These are phyloP conservation scores for Purpureocillium takamizusanense DNA, from an alignment of 2,329 filamentous ascomycete species.

Conservation along the genomic window DNA sequence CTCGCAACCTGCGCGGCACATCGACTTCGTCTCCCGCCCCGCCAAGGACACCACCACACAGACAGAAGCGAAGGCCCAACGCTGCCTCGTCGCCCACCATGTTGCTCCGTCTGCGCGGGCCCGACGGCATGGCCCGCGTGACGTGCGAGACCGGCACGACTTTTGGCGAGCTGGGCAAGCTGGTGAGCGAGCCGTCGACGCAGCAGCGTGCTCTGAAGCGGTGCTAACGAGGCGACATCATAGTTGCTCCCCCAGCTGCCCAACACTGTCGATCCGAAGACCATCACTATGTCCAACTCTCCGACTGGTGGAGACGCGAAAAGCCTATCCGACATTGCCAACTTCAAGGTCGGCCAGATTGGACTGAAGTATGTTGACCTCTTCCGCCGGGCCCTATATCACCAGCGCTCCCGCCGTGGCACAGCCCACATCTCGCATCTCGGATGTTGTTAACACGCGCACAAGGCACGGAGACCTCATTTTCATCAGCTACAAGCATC, in stretches of 20 bases:
- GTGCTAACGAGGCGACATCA: not conserved
- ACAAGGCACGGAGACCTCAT: slow-evolving; percentile 81
- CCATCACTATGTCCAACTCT: slow-evolving; percentile 53
- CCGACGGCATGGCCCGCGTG: slow-evolving; percentile 86
- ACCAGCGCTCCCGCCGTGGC: too few species aligned
- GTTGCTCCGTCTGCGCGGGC: slow-evolving; percentile 80
- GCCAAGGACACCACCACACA: not conserved
- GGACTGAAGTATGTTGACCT: slow-evolving; percentile 43
- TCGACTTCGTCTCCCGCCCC: not conserved
- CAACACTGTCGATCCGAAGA: slow-evolving; percentile 49
- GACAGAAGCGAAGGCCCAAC: not conserved
- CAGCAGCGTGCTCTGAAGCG: not conserved
- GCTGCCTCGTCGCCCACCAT: slow-evolving; percentile 38
- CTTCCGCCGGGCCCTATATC: too few species aligned
- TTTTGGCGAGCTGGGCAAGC: slow-evolving; percentile 53
- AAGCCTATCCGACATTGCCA: slow-evolving; percentile 46
- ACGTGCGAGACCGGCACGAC: slow-evolving; percentile 65
- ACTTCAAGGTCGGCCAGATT: slow-evolving; percentile 47
- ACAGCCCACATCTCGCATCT: too few species aligned
- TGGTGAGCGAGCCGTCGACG: slow-evolving; percentile 26
- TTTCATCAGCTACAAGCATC: slow-evolving; percentile 70
- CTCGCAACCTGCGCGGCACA: not conserved
- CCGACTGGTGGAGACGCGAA: slow-evolving; percentile 51
- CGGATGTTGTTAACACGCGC: slow-evolving; percentile 10
- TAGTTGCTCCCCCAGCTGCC: slow-evolving; percentile 53